Percentiles rank a stretch among this genome's conserved stretches.
Conservation (phyloP, 78 protist genomes). For the Tieghemostelium lacteum region DNA sequence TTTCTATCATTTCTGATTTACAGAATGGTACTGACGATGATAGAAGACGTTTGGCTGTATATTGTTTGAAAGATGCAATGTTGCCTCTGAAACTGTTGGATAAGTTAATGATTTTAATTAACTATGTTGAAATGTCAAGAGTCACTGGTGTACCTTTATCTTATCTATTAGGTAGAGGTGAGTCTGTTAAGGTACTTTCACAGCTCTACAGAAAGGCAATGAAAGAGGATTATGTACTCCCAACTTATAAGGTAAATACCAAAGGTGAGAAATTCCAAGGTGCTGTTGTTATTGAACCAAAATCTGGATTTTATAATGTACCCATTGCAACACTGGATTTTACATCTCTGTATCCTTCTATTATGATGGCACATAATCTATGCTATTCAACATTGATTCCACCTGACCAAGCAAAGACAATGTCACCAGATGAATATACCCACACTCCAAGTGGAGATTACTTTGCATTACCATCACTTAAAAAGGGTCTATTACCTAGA, state of each 20-base stretch:
- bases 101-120: constrained; percentile 97
- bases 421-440: constrained; percentile 49
- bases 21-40: constrained; percentile 95
- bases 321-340: constrained; percentile 99
- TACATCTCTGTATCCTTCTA: constrained; percentile 99
- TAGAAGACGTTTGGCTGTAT: constrained; percentile 98
- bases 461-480: constrained; percentile 83
- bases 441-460: constrained; percentile 85
- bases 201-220: constrained; percentile 97
- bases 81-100: constrained; percentile 97
- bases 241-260: constrained; percentile 55
- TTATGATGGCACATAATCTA: constrained; percentile 99
- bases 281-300: constrained; percentile 94
- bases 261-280: constrained; percentile 89
- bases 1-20: constrained; percentile 96
- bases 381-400: constrained; percentile 97
- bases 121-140: constrained; percentile 99
- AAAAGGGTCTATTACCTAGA: constrained; percentile 97
- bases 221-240: constrained; percentile 86
- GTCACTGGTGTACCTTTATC: constrained; percentile 99
- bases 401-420: constrained; percentile 7
- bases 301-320: constrained; percentile 88
- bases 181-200: constrained; percentile 97
- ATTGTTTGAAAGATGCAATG: constrained; percentile 99
- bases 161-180: constrained; percentile 97